Conservation (phyloP, 257 asterid species). For the Sherardia arvensis region DNA sequence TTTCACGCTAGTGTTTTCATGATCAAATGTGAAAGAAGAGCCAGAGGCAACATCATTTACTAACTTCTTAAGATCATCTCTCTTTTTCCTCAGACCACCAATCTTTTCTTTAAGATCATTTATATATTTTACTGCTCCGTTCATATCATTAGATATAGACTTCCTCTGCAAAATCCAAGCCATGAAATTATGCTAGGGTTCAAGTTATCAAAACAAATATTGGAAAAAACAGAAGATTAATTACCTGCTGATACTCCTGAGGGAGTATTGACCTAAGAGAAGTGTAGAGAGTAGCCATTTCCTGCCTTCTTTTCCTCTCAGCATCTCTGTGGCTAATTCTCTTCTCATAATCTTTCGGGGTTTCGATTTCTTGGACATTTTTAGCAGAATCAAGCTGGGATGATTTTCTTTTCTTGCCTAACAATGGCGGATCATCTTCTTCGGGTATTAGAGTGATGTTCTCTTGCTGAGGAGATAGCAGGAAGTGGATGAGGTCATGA, state of each 20-base stretch:
- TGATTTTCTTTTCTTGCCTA: neutral
- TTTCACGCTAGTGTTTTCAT: neutral
- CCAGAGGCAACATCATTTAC: neutral
- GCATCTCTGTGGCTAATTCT: constrained; percentile 30
- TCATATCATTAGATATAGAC: constrained; percentile 30
- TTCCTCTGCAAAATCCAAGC: constrained; percentile 33
- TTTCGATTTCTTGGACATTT: neutral
- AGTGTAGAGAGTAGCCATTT: constrained; percentile 40
- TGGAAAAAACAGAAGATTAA: constrained; percentile 1
- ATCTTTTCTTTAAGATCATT: constrained; percentile 21
- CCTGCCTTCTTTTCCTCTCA: constrained; percentile 54
- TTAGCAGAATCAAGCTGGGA: neutral
- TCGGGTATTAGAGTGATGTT: neutral
- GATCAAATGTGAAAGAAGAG: neutral
- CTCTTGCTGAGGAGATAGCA: neutral
- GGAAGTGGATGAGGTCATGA: constrained; percentile 4
- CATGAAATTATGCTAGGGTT: neutral
- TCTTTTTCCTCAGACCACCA: constrained; percentile 9
- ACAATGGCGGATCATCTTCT: neutral
- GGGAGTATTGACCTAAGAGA: constrained; percentile 51
- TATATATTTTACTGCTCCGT: constrained; percentile 32
- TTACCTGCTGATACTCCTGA: constrained; percentile 43
- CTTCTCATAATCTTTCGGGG: constrained; percentile 7
- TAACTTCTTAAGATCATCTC: neutral
- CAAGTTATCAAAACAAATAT: neutral